These are phyloP conservation scores for Kappamyces sp. DNA, from an alignment of 192 early-diverging fungal species.

Conservation along the genomic window DNA sequence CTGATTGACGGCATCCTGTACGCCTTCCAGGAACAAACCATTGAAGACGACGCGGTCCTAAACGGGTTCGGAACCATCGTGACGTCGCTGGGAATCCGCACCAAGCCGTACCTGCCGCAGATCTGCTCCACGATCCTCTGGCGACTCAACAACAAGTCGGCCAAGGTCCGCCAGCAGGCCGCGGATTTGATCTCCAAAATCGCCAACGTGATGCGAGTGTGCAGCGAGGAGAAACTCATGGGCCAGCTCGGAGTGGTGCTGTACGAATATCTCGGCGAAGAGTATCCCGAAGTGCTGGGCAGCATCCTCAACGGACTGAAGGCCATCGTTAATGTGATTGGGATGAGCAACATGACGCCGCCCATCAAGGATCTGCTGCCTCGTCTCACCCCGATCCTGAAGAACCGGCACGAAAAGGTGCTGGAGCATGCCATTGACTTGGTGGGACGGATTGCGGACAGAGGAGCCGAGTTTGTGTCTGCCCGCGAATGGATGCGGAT, in stretches of 20 bases:
- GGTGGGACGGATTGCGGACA: constrained; percentile 97
- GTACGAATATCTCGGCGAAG: constrained; percentile 98
- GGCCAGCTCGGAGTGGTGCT: constrained; percentile 85
- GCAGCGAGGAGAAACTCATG: constrained; percentile 95
- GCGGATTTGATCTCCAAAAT: constrained; percentile 94
- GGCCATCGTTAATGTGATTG: constrained; percentile 95
- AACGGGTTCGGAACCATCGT: constrained; percentile 96
- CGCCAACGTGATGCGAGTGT: constrained; percentile 86
- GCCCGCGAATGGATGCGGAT: constrained; percentile 99
- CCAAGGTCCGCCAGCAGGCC: constrained; percentile 94
- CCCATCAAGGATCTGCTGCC: constrained; percentile 97
- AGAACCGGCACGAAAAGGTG: constrained; percentile 95
- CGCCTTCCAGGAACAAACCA: constrained; percentile 97
- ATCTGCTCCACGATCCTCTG: constrained; percentile 92
- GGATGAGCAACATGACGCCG: constrained; percentile 96
- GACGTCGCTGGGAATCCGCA: constrained; percentile 79
- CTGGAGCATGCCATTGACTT: constrained; percentile 90
- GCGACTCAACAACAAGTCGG: constrained; percentile 94
- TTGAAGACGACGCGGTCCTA: constrained; percentile 85
- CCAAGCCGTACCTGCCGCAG: constrained; percentile 89
- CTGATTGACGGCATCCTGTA: constrained; percentile 95
- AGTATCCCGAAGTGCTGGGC: constrained; percentile 97
- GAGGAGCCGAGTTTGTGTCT: constrained; percentile 91
- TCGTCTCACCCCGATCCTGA: constrained; percentile 93
- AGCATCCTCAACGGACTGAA: constrained; percentile 88